Conservation (phyloP, 2,329 filamentous ascomycete species). For the Keithomyces neogunnii region DNA sequence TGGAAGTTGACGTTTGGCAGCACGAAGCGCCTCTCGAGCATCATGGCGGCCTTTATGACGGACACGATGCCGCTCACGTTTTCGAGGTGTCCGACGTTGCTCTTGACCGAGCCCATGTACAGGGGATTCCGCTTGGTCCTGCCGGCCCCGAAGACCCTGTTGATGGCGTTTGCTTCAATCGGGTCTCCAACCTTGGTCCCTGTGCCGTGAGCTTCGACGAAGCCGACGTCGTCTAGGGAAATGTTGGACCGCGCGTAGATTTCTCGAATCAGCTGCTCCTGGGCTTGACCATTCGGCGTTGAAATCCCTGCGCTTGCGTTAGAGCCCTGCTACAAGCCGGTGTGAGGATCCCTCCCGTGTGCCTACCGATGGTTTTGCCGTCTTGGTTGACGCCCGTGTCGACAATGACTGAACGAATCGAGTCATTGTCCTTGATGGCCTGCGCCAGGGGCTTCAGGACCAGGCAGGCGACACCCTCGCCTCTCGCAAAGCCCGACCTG, state of each 20-base stretch:
- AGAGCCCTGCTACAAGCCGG: too few species aligned
- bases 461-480: slow-evolving; percentile 30
- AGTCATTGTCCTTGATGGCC: slow-evolving; percentile 31
- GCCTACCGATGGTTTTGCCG: slow-evolving; percentile 30
- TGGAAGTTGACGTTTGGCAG: slow-evolving; percentile 43
- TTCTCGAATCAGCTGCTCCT: slow-evolving; percentile 30
- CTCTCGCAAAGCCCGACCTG: slow-evolving; percentile 3
- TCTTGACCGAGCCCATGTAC: slow-evolving; percentile 40
- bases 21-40: slow-evolving; percentile 41
- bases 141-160: slow-evolving; percentile 31
- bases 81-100: slow-evolving; percentile 44
- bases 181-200: slow-evolving; percentile 49
- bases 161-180: slow-evolving; percentile 42
- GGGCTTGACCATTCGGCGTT: slow-evolving; percentile 42
- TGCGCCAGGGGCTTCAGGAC: slow-evolving; percentile 31
- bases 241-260: slow-evolving; percentile 24
- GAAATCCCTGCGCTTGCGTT: slow-evolving; percentile 39
- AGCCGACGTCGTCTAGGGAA: slow-evolving; percentile 20
- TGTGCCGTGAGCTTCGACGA: slow-evolving; percentile 46
- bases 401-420: slow-evolving; percentile 22
- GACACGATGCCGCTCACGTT: slow-evolving; percentile 41
- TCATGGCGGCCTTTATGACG: slow-evolving; percentile 43
- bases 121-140: slow-evolving; percentile 32
- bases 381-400: slow-evolving; percentile 24
- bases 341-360: not conserved